These are phyloP conservation scores for Tagetes erecta DNA, from an alignment of 129 eudicot genomes.

Conservation along the genomic window DNA sequence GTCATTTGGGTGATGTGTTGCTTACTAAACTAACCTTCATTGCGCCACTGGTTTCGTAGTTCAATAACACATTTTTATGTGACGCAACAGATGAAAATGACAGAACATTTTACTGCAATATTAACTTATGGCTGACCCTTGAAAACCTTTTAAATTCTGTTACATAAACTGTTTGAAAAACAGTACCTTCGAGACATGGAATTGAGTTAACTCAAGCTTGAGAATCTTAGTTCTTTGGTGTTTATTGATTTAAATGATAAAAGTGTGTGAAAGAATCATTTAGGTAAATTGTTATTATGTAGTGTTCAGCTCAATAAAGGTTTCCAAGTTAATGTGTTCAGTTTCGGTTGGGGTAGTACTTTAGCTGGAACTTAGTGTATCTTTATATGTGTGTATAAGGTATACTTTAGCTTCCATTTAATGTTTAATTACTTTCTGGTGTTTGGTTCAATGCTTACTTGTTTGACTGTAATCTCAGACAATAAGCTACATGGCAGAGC, in stretches of 20 bases:
- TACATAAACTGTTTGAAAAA: neutral
- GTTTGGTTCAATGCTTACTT: neutral
- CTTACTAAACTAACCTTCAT: neutral
- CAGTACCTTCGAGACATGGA: constrained; percentile 1
- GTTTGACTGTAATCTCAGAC: constrained; percentile 45
- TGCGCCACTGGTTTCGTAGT: neutral
- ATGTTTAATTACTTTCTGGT: constrained; percentile 1
- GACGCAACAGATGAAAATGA: neutral
- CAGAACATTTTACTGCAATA: neutral
- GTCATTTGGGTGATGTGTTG: neutral
- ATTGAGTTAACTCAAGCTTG: neutral
- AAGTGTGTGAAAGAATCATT: neutral
- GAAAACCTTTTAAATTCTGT: neutral
- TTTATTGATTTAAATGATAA: neutral
- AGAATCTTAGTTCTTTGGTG: neutral
- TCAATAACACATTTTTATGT: neutral
- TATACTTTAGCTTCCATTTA: neutral
- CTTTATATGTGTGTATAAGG: neutral
- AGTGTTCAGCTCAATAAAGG: neutral
- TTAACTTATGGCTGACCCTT: neutral
- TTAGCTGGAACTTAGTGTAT: neutral
- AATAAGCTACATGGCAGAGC: constrained; percentile 90
- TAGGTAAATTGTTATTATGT: neutral
- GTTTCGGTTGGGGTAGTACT: neutral
- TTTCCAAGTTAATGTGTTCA: neutral